phyloP scores from a whole-genome alignment of 331 rosid species.

The Rhamnella rubrinervis region DNA sequence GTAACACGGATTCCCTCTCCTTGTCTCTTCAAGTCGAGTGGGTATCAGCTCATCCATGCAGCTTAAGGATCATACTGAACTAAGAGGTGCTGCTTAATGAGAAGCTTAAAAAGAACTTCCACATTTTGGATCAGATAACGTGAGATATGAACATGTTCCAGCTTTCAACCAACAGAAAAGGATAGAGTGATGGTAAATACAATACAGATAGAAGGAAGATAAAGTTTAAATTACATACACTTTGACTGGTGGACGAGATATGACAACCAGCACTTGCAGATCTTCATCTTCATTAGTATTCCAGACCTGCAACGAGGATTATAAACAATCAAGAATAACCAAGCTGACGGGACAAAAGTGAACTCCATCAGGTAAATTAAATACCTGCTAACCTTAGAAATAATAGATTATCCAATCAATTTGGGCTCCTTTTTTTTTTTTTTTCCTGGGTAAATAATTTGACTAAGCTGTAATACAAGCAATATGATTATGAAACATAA shows the following conservation, averaged over 20 bases:
- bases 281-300: slow-evolving; percentile 77
- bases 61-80: no score
- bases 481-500: neutral
- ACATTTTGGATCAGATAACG: no score
- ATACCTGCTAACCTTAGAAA: neutral
- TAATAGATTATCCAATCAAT: neutral
- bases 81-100: no score
- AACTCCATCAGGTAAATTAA: neutral
- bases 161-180: no score
- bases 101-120: no score
- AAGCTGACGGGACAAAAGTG: neutral
- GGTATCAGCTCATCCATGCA: no score
- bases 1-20: no score
- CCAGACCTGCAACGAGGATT: slow-evolving; percentile 55
- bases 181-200: neutral
- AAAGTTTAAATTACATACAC: slow-evolving; percentile 54
- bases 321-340: slow-evolving; percentile 1
- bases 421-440: neutral
- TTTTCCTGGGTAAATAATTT: no score
- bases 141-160: no score
- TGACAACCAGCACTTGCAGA: slow-evolving; percentile 68
- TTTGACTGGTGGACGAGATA: slow-evolving; percentile 89
- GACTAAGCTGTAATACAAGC: neutral
- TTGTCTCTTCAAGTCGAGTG: no score
- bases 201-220: slow-evolving; percentile 16